A percentile compares a stretch with the other conserved stretches of the same genome.
Conservation (phyloP, 768 basidiomycete species). For the Podaxis mareebaensis region DNA sequence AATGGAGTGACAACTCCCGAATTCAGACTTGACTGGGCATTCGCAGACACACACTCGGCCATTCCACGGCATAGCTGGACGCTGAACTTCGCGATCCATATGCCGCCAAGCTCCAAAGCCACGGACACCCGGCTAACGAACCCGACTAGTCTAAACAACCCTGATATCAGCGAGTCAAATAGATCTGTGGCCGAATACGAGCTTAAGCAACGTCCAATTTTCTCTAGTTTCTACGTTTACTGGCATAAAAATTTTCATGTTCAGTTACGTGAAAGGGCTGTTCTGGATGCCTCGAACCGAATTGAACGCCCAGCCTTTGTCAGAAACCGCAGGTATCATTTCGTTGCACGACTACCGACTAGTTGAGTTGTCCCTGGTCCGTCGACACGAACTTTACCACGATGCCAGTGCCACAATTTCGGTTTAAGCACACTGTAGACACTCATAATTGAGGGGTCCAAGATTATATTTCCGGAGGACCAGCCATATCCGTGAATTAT, state of each 20-base stretch:
- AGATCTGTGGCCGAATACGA: neutral
- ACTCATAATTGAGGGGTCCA: neutral
- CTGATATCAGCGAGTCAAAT: neutral
- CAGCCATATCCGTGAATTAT: neutral
- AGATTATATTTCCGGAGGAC: neutral
- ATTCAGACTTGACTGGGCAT: neutral
- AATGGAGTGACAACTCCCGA: neutral
- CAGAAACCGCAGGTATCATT: constrained; percentile 15
- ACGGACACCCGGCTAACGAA: neutral
- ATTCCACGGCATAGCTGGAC: neutral
- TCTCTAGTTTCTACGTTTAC: neutral
- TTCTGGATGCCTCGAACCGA: neutral
- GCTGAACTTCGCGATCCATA: neutral
- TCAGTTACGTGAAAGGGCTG: constrained; percentile 7
- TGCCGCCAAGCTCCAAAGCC: neutral
- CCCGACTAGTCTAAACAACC: neutral
- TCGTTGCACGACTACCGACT: neutral
- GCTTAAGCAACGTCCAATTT: neutral
- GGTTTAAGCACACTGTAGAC: neutral
- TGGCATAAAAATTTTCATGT: constrained; percentile 8
- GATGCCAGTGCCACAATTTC: neutral
- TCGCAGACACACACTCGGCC: neutral
- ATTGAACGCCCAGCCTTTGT: neutral
- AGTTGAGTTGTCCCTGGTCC: neutral
- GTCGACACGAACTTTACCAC: neutral